phyloP scores from a whole-genome alignment of 2,329 filamentous ascomycete species.

The Dactylellina cionopaga region DNA sequence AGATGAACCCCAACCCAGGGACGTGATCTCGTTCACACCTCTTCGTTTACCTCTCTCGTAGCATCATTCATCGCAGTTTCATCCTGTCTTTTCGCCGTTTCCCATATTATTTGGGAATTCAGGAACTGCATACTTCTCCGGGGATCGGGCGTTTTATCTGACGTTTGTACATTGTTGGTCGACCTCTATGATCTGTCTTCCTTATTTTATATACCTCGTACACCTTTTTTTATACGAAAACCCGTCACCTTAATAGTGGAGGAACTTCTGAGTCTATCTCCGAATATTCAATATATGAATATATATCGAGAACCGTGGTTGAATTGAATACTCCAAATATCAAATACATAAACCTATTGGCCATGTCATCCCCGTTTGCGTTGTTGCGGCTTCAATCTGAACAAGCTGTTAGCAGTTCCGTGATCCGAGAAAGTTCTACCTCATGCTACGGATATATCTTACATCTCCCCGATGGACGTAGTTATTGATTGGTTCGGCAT shows the following conservation, averaged over 20 bases:
- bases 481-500: too few species aligned
- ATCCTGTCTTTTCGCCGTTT: conserved; percentile 18
- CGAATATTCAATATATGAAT: conserved; percentile 44
- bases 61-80: conserved; percentile 8
- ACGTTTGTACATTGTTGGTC: conserved; percentile 49
- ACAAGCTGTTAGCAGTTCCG: neutral
- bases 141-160: conserved; percentile 51
- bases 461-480: neutral
- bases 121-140: conserved; percentile 33
- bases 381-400: neutral
- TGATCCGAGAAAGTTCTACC: neutral
- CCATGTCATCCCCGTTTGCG: neutral
- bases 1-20: conserved; percentile 90
- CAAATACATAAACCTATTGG: neutral
- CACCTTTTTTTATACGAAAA: conserved; percentile 41
- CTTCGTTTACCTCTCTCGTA: conserved; percentile 18
- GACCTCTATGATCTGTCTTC: conserved; percentile 40
- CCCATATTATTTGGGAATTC: conserved; percentile 12
- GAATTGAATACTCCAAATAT: conserved; percentile 34
- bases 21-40: conserved; percentile 28
- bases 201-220: conserved; percentile 44
- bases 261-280: conserved; percentile 26
- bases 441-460: neutral
- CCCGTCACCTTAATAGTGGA: conserved; percentile 44
- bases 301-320: conserved; percentile 45